phyloP scores from a whole-genome alignment of 2,329 filamentous ascomycete species.

The Fusarium albidum region DNA sequence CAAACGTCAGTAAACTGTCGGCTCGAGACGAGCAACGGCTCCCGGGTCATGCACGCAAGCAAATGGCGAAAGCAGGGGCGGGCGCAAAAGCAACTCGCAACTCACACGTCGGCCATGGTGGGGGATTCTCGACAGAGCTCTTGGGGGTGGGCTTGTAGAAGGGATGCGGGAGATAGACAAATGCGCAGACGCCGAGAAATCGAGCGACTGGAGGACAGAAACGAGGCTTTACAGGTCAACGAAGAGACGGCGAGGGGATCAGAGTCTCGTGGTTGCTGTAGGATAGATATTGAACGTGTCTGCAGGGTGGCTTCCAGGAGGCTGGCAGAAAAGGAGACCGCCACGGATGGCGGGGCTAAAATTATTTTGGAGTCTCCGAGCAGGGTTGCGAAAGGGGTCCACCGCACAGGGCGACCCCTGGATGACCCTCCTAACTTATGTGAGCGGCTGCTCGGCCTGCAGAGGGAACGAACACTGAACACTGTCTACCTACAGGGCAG shows the following conservation, averaged over 20 bases:
- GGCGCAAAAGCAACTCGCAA: conserved; percentile 40
- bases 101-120: conserved; percentile 53
- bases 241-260: conserved; percentile 33
- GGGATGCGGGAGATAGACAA: conserved; percentile 22
- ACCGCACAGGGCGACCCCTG: conserved; percentile 26
- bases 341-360: conserved; percentile 52
- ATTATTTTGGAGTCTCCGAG: conserved; percentile 47
- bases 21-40: not conserved
- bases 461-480: no score
- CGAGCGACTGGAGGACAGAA: conserved; percentile 25
- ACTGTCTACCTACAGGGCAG: no score
- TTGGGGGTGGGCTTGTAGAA: conserved; percentile 13
- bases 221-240: conserved; percentile 40
- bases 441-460: no score
- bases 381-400: conserved; percentile 16
- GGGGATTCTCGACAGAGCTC: conserved; percentile 37
- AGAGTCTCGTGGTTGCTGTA: conserved; percentile 40
- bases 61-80: conserved; percentile 13
- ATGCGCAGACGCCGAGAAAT: conserved; percentile 32
- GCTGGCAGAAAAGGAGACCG: conserved; percentile 45
- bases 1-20: conserved; percentile 27
- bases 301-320: conserved; percentile 35
- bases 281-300: conserved; percentile 41
- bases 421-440: not conserved
- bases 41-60: conserved; percentile 5